Evolutionary conservation across 129 eudicot species (phyloP), one percentile per base, ranked within the genome.

Genomic region (Oenanthe sinensis): DNA sequence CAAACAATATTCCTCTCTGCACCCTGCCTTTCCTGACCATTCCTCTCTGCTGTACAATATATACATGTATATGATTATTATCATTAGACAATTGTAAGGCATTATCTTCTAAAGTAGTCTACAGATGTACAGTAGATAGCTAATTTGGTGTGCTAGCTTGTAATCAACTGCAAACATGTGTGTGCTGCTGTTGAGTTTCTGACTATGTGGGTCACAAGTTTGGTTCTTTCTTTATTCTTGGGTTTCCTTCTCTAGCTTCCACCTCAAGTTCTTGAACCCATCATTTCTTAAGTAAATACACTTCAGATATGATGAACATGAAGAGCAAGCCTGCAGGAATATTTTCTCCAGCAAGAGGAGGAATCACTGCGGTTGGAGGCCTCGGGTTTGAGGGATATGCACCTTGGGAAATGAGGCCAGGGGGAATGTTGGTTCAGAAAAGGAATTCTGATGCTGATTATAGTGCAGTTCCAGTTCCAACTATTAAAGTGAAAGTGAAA

Each of bases 401-500:
- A 15, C 91, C 81, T 55, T 88, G 87, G 95, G 96, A 93, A 46
- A 77, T 90, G 33, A 85, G 98, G 87, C 98, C 98, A 19, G 87
- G 98, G 46, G 98, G 97, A 26, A 89, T 93, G 97, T 84, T 93
- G 82, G 98, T 93, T 17, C 98, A 93, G 79, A 89, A 91, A 87
- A 86, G 98, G 80, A 93, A 83, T 63, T 89, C 93, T 58, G 97
- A 93, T 91, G 87, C 86, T 30, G 84, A 84, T 78, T 87, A 82
- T 58, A 81, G 76, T 75, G 80, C 86, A 78, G 72, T 40, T 43
- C 30, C 63, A 9, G 85, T 86, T 84, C 90, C 92, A 10, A 86
- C 78, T 68, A 89, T 91, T 80, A 91, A 81, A 87, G 89, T 93
- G 84, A 90, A 81, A 81, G 97, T 93, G 75, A 93, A 89, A 81